Evolutionary conservation across 495 filamentous ascomycete genomes (phyloP).

Genomic region (Cryomyces minteri): DNA sequence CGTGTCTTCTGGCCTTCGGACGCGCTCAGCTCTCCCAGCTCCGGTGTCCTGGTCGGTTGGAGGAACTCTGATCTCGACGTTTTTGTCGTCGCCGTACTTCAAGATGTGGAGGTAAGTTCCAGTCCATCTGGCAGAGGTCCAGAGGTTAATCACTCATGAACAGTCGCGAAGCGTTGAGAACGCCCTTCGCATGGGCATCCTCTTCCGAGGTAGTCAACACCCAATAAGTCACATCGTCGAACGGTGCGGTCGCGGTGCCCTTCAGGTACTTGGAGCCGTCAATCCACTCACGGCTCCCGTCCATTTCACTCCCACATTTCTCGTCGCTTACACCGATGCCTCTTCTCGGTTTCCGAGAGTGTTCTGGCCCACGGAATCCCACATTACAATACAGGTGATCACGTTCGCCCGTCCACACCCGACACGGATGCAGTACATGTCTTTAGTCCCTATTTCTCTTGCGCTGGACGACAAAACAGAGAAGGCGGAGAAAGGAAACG

Average conservation of each 20-base stretch:
- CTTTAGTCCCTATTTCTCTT: slow-evolving; percentile 71
- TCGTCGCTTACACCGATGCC: slow-evolving; percentile 44
- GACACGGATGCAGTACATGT: slow-evolving; percentile 89
- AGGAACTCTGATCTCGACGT: slow-evolving; percentile 81
- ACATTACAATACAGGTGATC: slow-evolving; percentile 63
- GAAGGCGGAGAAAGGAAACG: slow-evolving; percentile 13
- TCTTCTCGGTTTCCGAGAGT: slow-evolving; percentile 45
- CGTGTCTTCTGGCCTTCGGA: slow-evolving; percentile 97
- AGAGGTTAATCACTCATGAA: neutral
- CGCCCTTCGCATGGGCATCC: slow-evolving; percentile 64
- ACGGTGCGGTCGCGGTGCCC: slow-evolving; percentile 60
- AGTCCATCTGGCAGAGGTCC: neutral
- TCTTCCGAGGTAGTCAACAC: slow-evolving; percentile 70
- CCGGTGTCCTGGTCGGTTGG: slow-evolving; percentile 88
- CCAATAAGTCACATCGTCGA: slow-evolving; percentile 64
- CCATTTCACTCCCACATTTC: slow-evolving; percentile 47
- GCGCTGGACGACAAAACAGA: slow-evolving; percentile 60
- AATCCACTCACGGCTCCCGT: slow-evolving; percentile 36
- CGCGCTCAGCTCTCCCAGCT: slow-evolving; percentile 40
- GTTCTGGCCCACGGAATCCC: slow-evolving; percentile 41
- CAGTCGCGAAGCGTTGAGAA: slow-evolving; percentile 64
- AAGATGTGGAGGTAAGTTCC: slow-evolving; percentile 66
- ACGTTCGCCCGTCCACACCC: slow-evolving; percentile 78
- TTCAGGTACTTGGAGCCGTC: slow-evolving; percentile 71
- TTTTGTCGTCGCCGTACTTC: slow-evolving; percentile 73